Evolutionary conservation across 345 rosid genomes (phyloP).

Genomic region (Laguncularia racemosa): DNA sequence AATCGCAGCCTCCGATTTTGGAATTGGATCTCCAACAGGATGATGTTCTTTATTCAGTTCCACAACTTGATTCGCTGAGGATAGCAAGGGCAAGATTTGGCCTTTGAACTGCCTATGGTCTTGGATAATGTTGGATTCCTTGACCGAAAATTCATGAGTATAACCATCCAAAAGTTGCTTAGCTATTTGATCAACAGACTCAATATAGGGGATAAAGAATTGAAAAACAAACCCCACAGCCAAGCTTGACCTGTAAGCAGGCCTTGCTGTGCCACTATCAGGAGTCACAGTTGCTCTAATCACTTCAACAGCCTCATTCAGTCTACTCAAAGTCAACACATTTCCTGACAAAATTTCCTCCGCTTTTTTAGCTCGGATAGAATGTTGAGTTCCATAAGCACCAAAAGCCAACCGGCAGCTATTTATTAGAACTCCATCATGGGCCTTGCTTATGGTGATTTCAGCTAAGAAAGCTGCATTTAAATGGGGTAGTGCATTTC

Average conservation of each 20-base stretch:
- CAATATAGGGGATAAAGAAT: constrained; percentile 43
- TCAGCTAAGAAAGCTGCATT: constrained; percentile 80
- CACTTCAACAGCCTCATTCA: constrained; percentile 49
- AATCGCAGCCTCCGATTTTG: constrained; percentile 56
- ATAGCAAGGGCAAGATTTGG: constrained; percentile 31
- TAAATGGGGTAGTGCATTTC: constrained; percentile 68
- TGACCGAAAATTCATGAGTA: neutral
- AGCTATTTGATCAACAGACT: constrained; percentile 7
- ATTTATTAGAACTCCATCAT: constrained; percentile 28
- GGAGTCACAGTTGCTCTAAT: constrained; percentile 45
- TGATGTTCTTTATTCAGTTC: constrained; percentile 35
- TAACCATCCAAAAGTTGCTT: constrained; percentile 10
- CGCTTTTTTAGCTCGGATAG: constrained; percentile 53
- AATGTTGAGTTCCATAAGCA: constrained; percentile 67
- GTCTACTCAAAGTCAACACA: constrained; percentile 29
- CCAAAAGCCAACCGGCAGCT: constrained; percentile 74
- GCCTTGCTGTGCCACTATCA: constrained; percentile 27
- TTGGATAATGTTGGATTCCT: constrained; percentile 4
- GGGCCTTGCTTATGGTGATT: constrained; percentile 28
- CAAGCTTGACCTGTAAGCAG: constrained; percentile 66
- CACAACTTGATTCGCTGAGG: constrained; percentile 54
- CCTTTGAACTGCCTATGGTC: constrained; percentile 9
- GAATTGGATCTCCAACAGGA: constrained; percentile 65
- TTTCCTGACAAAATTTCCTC: constrained; percentile 59
- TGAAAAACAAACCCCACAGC: constrained; percentile 70